Evolutionary conservation across 192 early-diverging fungal genomes (phyloP).

Genomic region (Funneliformis geosporum): DNA sequence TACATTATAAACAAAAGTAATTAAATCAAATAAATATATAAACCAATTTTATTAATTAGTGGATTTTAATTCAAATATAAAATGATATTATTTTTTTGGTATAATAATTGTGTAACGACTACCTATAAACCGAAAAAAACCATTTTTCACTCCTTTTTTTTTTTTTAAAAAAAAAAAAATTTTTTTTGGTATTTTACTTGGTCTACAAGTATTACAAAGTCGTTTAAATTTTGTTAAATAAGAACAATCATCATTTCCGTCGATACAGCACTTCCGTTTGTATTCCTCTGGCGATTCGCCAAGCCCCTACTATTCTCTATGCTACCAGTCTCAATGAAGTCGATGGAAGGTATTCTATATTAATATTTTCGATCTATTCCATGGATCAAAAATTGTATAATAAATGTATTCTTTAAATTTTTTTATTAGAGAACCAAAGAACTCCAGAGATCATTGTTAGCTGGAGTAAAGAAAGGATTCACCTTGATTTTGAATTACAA

Average conservation of each 20-base stretch:
- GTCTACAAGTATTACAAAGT: too few relatives aligned
- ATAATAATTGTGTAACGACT: too few relatives aligned
- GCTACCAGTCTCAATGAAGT: background rate
- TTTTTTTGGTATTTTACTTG: too few relatives aligned
- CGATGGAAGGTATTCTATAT: background rate
- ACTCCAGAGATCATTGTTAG: background rate
- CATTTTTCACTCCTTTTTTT: too few relatives aligned
- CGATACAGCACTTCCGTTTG: slow-evolving; percentile 1
- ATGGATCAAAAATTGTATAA: background rate
- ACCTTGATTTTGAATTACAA: slow-evolving; percentile 38
- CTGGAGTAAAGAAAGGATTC: slow-evolving; percentile 21
- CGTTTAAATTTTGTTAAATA: too few relatives aligned
- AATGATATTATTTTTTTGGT: too few relatives aligned
- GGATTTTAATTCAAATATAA: too few relatives aligned
- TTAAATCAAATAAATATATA: background rate
- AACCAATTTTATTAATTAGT: too few relatives aligned
- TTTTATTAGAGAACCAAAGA: background rate
- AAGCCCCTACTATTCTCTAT: background rate
- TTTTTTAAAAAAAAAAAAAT: too few relatives aligned
- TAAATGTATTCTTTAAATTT: background rate
- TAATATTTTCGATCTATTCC: background rate
- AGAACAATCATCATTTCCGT: background rate
- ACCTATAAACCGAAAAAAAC: too few relatives aligned
- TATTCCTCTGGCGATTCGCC: slow-evolving; percentile 12
- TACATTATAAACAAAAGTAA: slow-evolving; percentile 52